These are phyloP conservation scores for Coemansia sp. DNA, from an alignment of 192 early-diverging fungal species.

Conservation along the genomic window DNA sequence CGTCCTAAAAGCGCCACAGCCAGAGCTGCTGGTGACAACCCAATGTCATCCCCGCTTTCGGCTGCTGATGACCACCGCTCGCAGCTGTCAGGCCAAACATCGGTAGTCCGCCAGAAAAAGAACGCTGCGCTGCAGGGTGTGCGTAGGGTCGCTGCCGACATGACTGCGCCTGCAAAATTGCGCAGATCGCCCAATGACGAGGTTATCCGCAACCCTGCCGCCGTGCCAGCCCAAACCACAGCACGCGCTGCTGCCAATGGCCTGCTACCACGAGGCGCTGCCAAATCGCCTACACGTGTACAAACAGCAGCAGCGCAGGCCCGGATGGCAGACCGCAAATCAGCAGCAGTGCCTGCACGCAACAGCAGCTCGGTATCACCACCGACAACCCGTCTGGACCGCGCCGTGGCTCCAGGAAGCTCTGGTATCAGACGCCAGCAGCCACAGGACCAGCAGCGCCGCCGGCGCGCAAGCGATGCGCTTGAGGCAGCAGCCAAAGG, in stretches of 20 bases:
- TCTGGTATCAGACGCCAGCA: neutral
- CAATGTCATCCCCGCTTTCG: conserved; percentile 5
- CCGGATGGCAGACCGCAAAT: neutral
- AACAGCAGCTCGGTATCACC: conserved; percentile 12
- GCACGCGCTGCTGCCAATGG: neutral
- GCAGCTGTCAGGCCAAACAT: neutral
- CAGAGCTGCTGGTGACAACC: conserved; percentile 8
- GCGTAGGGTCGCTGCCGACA: neutral
- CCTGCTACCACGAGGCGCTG: neutral
- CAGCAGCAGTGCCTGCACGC: neutral
- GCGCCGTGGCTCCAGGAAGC: conserved; percentile 2
- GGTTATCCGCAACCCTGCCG: neutral
- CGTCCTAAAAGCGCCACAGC: neutral
- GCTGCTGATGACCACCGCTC: conserved; percentile 4
- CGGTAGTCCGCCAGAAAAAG: conserved; percentile 2
- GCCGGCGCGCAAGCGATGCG: conserved; percentile 10
- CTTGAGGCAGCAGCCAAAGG: neutral
- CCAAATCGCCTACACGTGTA: neutral
- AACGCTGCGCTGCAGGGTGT: neutral
- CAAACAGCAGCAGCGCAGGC: neutral
- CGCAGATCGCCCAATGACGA: conserved; percentile 3
- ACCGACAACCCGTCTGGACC: neutral
- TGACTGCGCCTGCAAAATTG: neutral
- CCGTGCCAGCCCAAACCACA: neutral
- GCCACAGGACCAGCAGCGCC: neutral